phyloP scores from a whole-genome alignment of 139 green algal species.

The Coccomyxa sp. region DNA sequence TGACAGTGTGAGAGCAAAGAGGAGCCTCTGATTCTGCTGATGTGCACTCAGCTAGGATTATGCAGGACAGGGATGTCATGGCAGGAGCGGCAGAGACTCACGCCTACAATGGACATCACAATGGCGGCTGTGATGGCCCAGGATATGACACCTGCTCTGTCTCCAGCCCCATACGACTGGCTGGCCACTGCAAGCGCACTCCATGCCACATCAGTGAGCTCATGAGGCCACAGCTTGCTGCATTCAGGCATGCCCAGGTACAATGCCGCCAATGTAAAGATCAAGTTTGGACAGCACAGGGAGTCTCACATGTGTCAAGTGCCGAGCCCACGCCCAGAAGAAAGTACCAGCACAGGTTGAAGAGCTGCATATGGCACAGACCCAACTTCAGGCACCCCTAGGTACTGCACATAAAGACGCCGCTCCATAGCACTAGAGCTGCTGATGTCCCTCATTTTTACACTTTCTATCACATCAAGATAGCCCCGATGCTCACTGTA shows the following conservation, averaged over 20 bases:
- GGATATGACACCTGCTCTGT: constrained; percentile 13
- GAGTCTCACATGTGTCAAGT: neutral
- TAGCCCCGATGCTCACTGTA: constrained; percentile 13
- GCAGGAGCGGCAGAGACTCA: too few relatives aligned
- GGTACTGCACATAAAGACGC: too few relatives aligned
- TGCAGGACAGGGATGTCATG: too few relatives aligned
- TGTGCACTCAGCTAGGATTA: too few relatives aligned
- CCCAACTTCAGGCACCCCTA: too few relatives aligned
- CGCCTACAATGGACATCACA: constrained; percentile 1
- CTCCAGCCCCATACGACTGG: constrained; percentile 18
- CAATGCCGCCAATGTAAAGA: neutral
- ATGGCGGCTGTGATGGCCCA: constrained; percentile 16
- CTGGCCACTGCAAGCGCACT: constrained; percentile 15
- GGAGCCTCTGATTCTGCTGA: too few relatives aligned
- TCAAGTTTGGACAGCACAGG: neutral
- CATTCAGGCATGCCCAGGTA: too few relatives aligned
- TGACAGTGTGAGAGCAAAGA: too few relatives aligned
- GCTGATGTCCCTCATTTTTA: too few relatives aligned
- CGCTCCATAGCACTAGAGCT: too few relatives aligned
- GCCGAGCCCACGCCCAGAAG: neutral
- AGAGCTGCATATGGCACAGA: constrained; percentile 8
- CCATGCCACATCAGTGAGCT: constrained; percentile 6
- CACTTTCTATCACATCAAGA: too few relatives aligned
- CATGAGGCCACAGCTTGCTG: neutral
- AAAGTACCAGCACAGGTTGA: constrained; percentile 18